Conservation (phyloP, 192 early-diverging fungal genomes). For the Obelidium mucronatum region DNA sequence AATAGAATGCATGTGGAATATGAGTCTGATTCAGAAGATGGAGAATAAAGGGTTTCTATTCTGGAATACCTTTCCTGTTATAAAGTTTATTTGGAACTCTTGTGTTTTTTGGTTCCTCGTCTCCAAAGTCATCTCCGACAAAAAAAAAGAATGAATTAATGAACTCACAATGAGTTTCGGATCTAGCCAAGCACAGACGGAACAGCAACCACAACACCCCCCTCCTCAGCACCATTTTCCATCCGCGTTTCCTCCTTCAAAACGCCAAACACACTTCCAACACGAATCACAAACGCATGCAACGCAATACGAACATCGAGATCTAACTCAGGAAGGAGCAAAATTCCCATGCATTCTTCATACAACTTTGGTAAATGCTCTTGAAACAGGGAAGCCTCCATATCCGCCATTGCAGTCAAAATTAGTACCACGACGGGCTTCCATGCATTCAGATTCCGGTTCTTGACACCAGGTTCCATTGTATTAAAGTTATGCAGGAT, state of each 20-base stretch:
- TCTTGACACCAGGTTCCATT: slow-evolving; percentile 60
- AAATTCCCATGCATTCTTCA: slow-evolving; percentile 49
- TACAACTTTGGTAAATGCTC: slow-evolving; percentile 56
- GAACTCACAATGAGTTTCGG: too few species aligned
- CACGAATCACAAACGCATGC: slow-evolving; percentile 55
- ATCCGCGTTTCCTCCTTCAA: not conserved
- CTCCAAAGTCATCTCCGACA: too few species aligned
- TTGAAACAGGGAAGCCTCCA: slow-evolving; percentile 62
- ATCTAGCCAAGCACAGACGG: not conserved
- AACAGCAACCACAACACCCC: not conserved
- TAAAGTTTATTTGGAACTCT: too few species aligned
- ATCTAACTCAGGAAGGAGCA: slow-evolving; percentile 49
- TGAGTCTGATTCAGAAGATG: slow-evolving; percentile 1
- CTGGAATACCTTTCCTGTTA: not conserved
- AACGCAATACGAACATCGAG: slow-evolving; percentile 56
- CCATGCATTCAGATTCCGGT: slow-evolving; percentile 67
- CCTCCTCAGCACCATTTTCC: slow-evolving; percentile 2
- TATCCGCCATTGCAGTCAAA: slow-evolving; percentile 49
- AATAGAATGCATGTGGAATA: slow-evolving; percentile 32
- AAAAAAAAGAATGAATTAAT: too few species aligned
- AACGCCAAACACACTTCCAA: slow-evolving; percentile 43
- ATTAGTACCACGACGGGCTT: slow-evolving; percentile 58
- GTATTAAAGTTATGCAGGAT: slow-evolving; percentile 59
- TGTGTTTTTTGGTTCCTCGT: too few species aligned
- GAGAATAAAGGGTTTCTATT: not conserved